Base-by-base conservation (phyloP, 1,284 basidiomycete genomes). In the Pseudozyma tsukubaensis region DNA sequence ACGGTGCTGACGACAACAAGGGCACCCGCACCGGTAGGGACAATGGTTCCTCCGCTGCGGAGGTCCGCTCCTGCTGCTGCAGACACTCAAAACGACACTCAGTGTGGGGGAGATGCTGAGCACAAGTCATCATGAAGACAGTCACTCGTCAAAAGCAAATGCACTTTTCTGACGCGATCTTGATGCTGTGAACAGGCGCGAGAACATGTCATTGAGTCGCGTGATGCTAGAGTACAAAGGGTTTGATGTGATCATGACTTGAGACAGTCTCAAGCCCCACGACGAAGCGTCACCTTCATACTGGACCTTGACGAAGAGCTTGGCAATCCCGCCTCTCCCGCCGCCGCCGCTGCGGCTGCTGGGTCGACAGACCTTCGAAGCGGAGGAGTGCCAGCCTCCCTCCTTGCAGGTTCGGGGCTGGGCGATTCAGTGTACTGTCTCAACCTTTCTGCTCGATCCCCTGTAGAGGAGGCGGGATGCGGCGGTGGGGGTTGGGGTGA, bases 391-490 rank as follows among this genome's bases (percentile, higher is more conserved):
- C 47, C 59, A 12, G 40, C 48, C 6, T 57, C 53, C 40, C 59
- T 44, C 29, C 54, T 34, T 7, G 39, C 18, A 0, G 71, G 56
- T 64, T 76, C 73, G 19, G 73, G 73, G 18, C 61, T 65, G 16
- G 61, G 44, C 2, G 61, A 65, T 12, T 72, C 65, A 9, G 73
- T 76, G 44, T 76, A 76, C 50, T 76, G 73, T 18, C 73, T 50
- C 24, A 76, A 55, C 12, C 71, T 42, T 32, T 73, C 71, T 3
- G 71, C 59, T n/a, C 65, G 54, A 29, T 73, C 71, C 13, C 60
- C 71, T 1, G 44, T 48, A 12, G 70, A 55, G 2, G 59, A 53
- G 10, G 69, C 48, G 29, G 56, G 16, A 5, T 40, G 39, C 6
- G 42, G 54, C 34, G 63, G 50, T n/a, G 45, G 43, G 10, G 62